Percentiles rank a stretch among this genome's conserved stretches.
Evolutionary conservation across 208 protist species (phyloP).

Genomic region (Herpetomonas samuelpessoai): DNA sequence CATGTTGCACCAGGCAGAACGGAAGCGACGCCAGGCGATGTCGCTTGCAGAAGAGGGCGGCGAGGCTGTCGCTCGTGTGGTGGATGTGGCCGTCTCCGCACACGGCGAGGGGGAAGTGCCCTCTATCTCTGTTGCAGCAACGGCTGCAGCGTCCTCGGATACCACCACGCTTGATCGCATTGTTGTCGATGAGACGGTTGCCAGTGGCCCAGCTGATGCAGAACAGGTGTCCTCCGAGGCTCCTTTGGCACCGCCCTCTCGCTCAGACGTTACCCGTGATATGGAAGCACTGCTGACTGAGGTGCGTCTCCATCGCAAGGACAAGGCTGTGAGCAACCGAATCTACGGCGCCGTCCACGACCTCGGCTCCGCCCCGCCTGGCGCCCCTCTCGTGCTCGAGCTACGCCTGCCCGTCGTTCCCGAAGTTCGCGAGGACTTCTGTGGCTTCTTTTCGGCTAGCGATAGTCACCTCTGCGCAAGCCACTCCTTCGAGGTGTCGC

Average conservation of each 20-base stretch:
- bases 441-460: constrained; percentile 26
- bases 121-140: background rate
- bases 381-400: constrained; percentile 23
- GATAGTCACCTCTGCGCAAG: constrained; percentile 16
- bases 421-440: constrained; percentile 53
- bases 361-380: constrained; percentile 11
- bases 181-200: background rate
- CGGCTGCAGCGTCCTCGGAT: too few relatives aligned
- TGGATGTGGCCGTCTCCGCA: constrained; percentile 7
- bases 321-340: constrained; percentile 26
- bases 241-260: background rate
- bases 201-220: background rate
- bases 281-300: background rate
- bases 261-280: background rate
- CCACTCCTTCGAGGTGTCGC: constrained; percentile 33
- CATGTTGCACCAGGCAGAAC: constrained; percentile 23
- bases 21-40: background rate
- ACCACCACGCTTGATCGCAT: background rate
- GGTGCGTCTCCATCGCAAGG: constrained; percentile 19
- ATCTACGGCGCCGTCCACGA: constrained; percentile 49
- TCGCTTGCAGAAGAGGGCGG: background rate
- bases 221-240: background rate
- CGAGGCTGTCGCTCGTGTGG: constrained; percentile 2
- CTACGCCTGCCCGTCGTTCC: constrained; percentile 37
- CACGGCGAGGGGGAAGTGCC: background rate